Evolutionary conservation across 306 rosid genomes (phyloP).

Genomic region (Trifolium subterraneum): DNA sequence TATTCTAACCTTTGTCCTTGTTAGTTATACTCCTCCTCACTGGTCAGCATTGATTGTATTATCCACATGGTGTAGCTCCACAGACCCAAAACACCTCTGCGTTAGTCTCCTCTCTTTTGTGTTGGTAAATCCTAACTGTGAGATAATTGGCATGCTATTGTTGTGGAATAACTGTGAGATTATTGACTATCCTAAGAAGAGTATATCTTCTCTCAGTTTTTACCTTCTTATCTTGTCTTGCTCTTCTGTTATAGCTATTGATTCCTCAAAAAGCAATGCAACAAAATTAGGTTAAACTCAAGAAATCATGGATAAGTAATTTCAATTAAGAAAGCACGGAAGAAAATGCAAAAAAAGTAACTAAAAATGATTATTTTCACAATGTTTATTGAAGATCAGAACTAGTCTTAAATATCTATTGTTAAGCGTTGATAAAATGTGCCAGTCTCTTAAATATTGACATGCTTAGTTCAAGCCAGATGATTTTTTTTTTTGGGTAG

Average conservation of each 20-base stretch:
- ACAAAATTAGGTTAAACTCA: background rate
- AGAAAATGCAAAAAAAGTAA: background rate
- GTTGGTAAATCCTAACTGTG: background rate
- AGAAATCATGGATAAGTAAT: constrained; percentile 4
- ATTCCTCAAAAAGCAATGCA: background rate
- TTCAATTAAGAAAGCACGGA: background rate
- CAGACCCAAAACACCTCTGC: background rate
- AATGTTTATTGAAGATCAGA: background rate
- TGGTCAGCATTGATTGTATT: background rate
- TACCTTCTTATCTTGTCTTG: background rate
- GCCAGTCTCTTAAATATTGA: background rate
- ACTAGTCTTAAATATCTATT: no score
- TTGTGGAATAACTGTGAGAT: constrained; percentile 6
- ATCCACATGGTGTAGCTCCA: background rate
- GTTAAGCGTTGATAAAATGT: background rate
- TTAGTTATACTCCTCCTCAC: background rate
- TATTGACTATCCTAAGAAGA: background rate
- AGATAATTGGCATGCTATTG: background rate
- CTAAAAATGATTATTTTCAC: background rate
- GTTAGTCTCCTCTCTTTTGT: background rate
- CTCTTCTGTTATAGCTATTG: background rate
- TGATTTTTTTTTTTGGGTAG: constrained; percentile 1
- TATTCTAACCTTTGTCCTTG: no score
- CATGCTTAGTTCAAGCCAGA: background rate
- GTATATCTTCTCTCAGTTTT: background rate